A percentile compares a stretch with the other conserved stretches of the same genome.
These are phyloP conservation scores for Jamesozyma gamospora DNA, from an alignment of 805 yeast species.

Conservation along the genomic window DNA sequence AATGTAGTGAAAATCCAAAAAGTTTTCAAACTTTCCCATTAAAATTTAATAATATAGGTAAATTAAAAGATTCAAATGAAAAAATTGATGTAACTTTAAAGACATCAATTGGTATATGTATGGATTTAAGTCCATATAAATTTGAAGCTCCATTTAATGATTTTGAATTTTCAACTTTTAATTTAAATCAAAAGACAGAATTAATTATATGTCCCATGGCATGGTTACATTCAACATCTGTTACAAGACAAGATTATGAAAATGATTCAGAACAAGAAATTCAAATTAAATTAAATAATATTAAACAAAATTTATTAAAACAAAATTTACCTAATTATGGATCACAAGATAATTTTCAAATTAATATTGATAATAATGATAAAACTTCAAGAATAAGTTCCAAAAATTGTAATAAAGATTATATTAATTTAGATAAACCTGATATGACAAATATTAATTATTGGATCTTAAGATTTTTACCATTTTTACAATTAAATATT, in stretches of 20 bases:
- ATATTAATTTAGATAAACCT: conserved; percentile 30
- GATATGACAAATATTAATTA: conserved; percentile 48
- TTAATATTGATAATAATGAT: conserved; percentile 13
- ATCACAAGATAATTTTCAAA: conserved; percentile 19
- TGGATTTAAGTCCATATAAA: conserved; percentile 85
- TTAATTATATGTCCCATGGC: conserved; percentile 76
- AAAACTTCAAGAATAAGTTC: conserved; percentile 5
- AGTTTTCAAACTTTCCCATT: conserved; percentile 47
- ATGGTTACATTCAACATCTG: conserved; percentile 56
- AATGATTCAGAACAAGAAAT: conserved; percentile 10
- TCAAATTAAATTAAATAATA: conserved; percentile 3
- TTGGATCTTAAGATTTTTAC: conserved; percentile 66
- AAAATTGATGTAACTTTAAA: conserved; percentile 25
- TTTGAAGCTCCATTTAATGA: conserved; percentile 69
- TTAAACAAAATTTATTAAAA: conserved; percentile 6
- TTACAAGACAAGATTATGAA: conserved; percentile 12
- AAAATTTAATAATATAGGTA: conserved; percentile 14
- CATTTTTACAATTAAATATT: conserved; percentile 38
- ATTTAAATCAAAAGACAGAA: conserved; percentile 38
- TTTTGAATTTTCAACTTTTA: conserved; percentile 59
- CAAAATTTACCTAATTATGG: conserved; percentile 18
- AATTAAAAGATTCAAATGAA: background rate
- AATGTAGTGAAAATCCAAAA: conserved; percentile 55
- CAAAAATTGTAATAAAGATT: conserved; percentile 5
- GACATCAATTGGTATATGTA: conserved; percentile 75